Evolutionary conservation across 2,329 filamentous ascomycete species (phyloP), one percentile per base, ranked within the genome.

Genomic region (Clarireedia monteithiana): DNA sequence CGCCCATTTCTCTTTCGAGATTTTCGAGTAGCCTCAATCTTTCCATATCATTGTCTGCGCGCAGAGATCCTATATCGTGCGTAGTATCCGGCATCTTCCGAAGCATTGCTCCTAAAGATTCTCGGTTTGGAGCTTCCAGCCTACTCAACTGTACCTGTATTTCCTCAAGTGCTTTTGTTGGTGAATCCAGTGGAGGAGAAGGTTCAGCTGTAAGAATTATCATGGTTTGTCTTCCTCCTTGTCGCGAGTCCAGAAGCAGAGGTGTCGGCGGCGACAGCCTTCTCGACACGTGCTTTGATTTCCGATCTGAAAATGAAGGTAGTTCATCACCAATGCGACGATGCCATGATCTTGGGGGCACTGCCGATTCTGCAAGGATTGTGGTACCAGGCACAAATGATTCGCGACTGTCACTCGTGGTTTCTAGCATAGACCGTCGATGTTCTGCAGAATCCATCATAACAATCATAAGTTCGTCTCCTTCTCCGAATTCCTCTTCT

Each of bases 1-100:
- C 68, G 0, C 77, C 80, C 75, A 86, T 81, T 67, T 86, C 83
- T 58, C 72, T 73, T 64, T 86, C 83, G 1, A 86, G 70, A 58
- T 82, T 77, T 34, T 80, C 77, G 1, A 86, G 70, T 3, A 84
- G 72, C 51, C 46, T 58, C 15, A 66, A 49, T n/a, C 64, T 59
- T 23, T 59, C 57, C 14, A 48, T 56, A 7, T 27, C 39, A 23
- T 61, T 49, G 27, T 60, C 53, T 10, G 58, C 49, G 1, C 27
- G 52, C 42, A 48, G 45, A 20, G 52, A 23, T n/a, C 47, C 40
- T 20, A 17, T 5, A 2, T 23, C 42, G 26, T 54, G 24, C 20
- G 24, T 47, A 15, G 42, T 26, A 45, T 62, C 59, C 17, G 66
- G 64, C 14, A 68, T 48, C 27, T 55, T 59, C 17, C 61, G 56